Conservation (phyloP, 306 rosid genomes). For the Vicia villosa region DNA sequence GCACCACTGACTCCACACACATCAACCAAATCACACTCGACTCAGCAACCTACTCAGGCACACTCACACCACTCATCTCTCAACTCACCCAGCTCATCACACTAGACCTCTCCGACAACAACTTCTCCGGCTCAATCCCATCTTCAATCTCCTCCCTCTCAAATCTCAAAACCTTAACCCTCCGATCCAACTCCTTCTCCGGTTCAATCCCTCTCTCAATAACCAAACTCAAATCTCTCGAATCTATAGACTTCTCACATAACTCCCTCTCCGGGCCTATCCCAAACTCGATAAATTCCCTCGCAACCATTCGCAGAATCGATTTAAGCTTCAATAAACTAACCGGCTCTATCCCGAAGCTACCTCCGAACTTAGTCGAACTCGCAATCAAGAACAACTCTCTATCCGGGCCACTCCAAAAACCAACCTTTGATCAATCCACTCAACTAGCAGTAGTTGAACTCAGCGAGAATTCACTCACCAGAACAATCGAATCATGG, state of each 20-base stretch:
- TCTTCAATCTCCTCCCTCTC: conserved; percentile 66
- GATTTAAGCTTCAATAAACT: conserved; percentile 80
- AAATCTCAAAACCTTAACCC: conserved; percentile 60
- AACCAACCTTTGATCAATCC: conserved; percentile 49
- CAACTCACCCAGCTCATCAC: conserved; percentile 55
- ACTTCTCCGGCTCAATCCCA: conserved; percentile 69
- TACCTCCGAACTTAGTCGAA: conserved; percentile 67
- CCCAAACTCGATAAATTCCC: conserved; percentile 48
- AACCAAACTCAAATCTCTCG: conserved; percentile 51
- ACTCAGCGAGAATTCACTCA: conserved; percentile 65
- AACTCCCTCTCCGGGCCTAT: conserved; percentile 62
- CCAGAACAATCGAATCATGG: conserved; percentile 62
- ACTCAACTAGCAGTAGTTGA: conserved; percentile 72
- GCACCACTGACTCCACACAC: conserved; percentile 59
- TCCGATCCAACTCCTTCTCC: conserved; percentile 72
- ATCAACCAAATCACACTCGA: conserved; percentile 86
- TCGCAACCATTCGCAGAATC: conserved; percentile 54
- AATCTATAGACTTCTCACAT: conserved; percentile 62
- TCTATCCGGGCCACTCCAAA: conserved; percentile 57
- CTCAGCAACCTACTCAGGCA: conserved; percentile 78
- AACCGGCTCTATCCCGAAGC: conserved; percentile 57
- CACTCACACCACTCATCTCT: conserved; percentile 69
- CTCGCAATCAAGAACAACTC: conserved; percentile 72
- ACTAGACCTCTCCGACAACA: conserved; percentile 76
- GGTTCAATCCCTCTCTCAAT: conserved; percentile 62